phyloP scores from a whole-genome alignment of 116 monocot species.

The Papilionanthe hybrid region DNA sequence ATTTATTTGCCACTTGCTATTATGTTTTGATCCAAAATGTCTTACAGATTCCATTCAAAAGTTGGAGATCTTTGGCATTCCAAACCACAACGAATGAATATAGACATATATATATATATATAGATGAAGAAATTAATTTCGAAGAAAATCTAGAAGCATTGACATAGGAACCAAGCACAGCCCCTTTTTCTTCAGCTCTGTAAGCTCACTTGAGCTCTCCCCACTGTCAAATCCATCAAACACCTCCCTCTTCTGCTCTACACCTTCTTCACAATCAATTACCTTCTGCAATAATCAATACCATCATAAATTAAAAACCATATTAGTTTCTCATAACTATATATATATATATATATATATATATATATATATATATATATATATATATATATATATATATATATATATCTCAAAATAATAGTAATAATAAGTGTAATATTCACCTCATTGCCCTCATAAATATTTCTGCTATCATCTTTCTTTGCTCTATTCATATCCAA shows the following conservation, averaged over 20 bases:
- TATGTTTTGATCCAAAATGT: too few species aligned
- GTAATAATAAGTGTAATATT: not conserved
- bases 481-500: too few species aligned
- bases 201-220: too few species aligned
- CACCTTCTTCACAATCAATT: not conserved
- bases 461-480: not conserved
- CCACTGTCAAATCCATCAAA: too few species aligned
- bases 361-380: not conserved
- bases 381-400: not conserved
- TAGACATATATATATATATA: not conserved
- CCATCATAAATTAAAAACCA: not conserved
- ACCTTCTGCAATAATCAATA: not conserved
- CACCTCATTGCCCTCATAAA: not conserved
- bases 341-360: not conserved
- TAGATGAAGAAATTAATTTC: not conserved
- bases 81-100: too few species aligned
- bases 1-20: too few species aligned
- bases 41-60: too few species aligned
- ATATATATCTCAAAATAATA: not conserved
- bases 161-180: conserved; percentile 7
- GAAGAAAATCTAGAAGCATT: not conserved
- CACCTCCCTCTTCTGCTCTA: not conserved
- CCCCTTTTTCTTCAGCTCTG: conserved; percentile 3
- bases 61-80: too few species aligned
- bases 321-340: not conserved